phyloP scores from a whole-genome alignment of 768 basidiomycete genomes.

The Ephemerocybe angulata region DNA sequence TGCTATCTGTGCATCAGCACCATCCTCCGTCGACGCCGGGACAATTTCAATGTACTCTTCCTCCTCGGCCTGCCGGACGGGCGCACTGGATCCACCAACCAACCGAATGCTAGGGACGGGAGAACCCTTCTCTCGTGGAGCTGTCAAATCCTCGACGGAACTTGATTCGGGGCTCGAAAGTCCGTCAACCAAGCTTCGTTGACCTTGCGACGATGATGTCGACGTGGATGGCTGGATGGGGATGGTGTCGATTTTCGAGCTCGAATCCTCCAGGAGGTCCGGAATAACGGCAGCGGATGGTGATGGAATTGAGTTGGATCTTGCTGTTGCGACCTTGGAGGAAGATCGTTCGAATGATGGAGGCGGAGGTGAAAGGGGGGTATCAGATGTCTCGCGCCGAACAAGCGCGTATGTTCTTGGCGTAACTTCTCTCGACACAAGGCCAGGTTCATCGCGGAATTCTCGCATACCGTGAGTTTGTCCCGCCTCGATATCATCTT shows the following conservation, averaged over 20 bases:
- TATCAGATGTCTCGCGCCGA: conserved; percentile 23
- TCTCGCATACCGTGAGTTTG: conserved; percentile 33
- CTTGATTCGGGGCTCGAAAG: not conserved
- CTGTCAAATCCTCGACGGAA: not conserved
- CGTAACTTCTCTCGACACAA: conserved; percentile 16
- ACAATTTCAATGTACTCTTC: no score
- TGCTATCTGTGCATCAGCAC: conserved; percentile 30
- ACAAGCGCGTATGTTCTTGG: conserved; percentile 20
- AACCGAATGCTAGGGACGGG: conserved; percentile 51
- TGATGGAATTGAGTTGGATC: conserved; percentile 12
- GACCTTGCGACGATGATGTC: not conserved
- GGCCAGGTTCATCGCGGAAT: conserved; percentile 20
- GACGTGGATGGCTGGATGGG: conserved; percentile 34
- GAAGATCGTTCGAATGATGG: conserved; percentile 18
- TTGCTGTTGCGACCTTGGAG: conserved; percentile 2
- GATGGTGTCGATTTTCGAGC: conserved; percentile 31
- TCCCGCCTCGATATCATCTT: conserved; percentile 51
- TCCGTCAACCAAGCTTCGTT: not conserved
- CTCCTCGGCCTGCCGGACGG: no score
- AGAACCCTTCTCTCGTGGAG: conserved; percentile 12
- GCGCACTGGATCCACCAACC: conserved; percentile 55
- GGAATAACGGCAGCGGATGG: conserved; percentile 30
- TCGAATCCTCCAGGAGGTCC: conserved; percentile 48
- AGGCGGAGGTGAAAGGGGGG: conserved; percentile 17
- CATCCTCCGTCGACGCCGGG: conserved; percentile 24